Base-by-base conservation (phyloP, 164 flowering plant genomes). In the Umbilicus rupestris region DNA sequence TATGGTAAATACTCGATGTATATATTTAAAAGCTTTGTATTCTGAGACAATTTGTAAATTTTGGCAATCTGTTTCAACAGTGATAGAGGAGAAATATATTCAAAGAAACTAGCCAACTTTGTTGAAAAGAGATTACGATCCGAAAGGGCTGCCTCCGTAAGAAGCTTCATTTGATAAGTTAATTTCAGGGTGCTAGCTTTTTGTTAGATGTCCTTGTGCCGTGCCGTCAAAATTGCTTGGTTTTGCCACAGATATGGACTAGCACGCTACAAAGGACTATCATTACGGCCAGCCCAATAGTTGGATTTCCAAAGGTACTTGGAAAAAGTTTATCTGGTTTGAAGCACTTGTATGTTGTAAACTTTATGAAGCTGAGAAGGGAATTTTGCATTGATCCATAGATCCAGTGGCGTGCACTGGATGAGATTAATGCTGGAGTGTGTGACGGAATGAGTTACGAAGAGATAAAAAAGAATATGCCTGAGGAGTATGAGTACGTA, bases 331-430 rank as follows among this genome's bases (percentile, higher is more conserved):
- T n/a, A 11, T 28, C 22, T 24, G 26, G 37, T 62, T 42, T 63
- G 9, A 64, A 41, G 8, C 7, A 19, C 42, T 33, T n/a, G 14
- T 62, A 37, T 30, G 24, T 17, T 2, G 16, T 35, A 3, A 24
- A 8, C 31, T 26, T 11, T 1, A 10, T 26, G 15, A 26, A 0
- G 59, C 16, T 52, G 1, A 52, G n/a, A 6, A 7, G 30, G 8
- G 31, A 52, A 3, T 1, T 52, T 9, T 52, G 59, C 5, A 9
- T 14, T 26, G 31, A 9, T 9, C 31, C 60, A 50, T 67, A 95
- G 99, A 81, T 95, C 73, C 99, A 92, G 81, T 95, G 99, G 99
- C 96, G 99, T 69, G 95, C 97, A 35, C 96, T 95, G 68, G 99
- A 95, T 73, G 99, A 95, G 75, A 95, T 95, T 68, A 84, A 95